Evolutionary conservation across 257 asterid species (phyloP), one percentile per base, ranked within the genome.

Genomic region (Scutellaria barbata): DNA sequence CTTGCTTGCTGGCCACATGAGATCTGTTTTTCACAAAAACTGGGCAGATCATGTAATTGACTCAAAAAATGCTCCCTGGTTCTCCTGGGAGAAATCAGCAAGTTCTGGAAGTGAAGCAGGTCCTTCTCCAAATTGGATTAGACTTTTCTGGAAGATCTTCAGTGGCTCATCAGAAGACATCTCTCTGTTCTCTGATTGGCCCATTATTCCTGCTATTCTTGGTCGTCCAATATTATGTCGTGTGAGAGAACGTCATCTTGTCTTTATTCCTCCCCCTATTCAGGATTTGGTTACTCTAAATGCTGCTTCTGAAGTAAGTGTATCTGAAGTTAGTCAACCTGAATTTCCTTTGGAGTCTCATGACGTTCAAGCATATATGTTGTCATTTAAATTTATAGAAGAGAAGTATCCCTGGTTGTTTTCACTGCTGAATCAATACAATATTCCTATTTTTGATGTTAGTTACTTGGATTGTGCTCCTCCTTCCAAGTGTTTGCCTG

Each of bases 151-250:
- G 98, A 88, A 85, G 85, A 88, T 74, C 60, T 76, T 84, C 68
- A 76, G 84, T 75, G 81, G 77, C 76, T 85, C 96, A 58, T 83
- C 83, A 4, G 94, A 88, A 75, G 93, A 88, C 78, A 76, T 86
- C 57, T 80, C 92, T 74, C 87, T 90, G 66, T 93, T 90, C 76
- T 89, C 96, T 56, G 97, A 93, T 69, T 93, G 98, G 98, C 98
- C 98, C 60, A 88, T 93, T 74, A 81, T 93, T 75, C 98, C 98
- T 71, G 97, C 98, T 73, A 87, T 86, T 87, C 94, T 93, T 81
- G 97, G 98, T 75, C 92, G 95, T 33, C 96, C 97, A 35, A 89
- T 90, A 76, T 85, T 93, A 71, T 93, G 98, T 59, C 94, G 98
- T 61, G 88, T 93, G 52, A 90, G 82, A 77, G 96, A 87, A 84